Conservation (phyloP, 2,329 filamentous ascomycete species). For the Calonectria pauciramosa region DNA sequence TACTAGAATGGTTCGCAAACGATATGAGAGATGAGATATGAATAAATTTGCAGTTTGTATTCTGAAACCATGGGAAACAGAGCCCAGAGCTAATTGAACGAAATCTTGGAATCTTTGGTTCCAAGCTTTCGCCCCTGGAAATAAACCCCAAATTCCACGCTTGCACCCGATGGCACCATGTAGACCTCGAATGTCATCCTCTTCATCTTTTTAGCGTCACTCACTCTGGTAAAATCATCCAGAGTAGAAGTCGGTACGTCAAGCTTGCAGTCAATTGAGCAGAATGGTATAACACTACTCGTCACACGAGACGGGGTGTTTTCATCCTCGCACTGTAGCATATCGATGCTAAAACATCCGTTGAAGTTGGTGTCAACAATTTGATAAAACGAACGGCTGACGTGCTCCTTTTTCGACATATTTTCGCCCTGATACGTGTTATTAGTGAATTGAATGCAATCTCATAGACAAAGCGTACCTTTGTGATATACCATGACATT, state of each 20-base stretch:
- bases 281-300: neutral
- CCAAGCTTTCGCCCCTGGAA: too few relatives aligned
- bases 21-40: too few relatives aligned
- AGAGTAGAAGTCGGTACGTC: neutral
- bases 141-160: neutral
- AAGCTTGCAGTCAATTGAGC: neutral
- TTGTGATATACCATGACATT: neutral
- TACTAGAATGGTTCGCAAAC: too few relatives aligned
- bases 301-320: neutral
- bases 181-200: neutral
- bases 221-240: neutral
- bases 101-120: too few relatives aligned
- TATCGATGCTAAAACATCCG: neutral
- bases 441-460: too few relatives aligned
- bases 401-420: constrained; percentile 9
- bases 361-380: neutral
- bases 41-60: too few relatives aligned
- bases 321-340: constrained; percentile 10
- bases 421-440: neutral
- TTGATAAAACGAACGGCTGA: neutral
- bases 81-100: too few relatives aligned
- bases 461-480: neutral
- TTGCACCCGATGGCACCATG: constrained; percentile 1
- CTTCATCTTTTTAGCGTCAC: neutral
- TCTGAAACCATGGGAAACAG: too few relatives aligned